Evolutionary conservation across 495 filamentous ascomycete genomes (phyloP), one percentile per base, ranked within the genome.

Genomic region (Talaromyces liani): DNA sequence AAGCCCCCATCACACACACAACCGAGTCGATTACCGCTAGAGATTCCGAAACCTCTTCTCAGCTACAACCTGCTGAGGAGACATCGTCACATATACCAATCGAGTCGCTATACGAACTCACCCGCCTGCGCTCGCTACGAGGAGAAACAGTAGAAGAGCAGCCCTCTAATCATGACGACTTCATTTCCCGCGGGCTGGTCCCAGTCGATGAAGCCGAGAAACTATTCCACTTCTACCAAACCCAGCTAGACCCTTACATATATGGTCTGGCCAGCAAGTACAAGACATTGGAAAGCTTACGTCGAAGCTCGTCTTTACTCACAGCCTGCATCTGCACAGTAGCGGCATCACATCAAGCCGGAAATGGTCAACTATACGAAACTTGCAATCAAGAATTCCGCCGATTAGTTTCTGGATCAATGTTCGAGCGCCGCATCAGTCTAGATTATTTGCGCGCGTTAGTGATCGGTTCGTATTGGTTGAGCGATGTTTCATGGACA

Each of bases 391-490:
- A 73, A 12, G 77, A 79, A 61, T 79, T 81, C 55, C 70, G 74
- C 2, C 66, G 71, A 7, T 65, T 78, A 4, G 72, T 77, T 20
- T 72, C 76, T 0, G 68, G 68, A 10, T 75, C 72, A 0, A 72
- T 76, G 39, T 79, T 81, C 58, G 75, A 79, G 49, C 73, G 76
- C 25, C 71, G 70, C 6, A 67, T 72, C 27, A 71, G 73, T 36
- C 34, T 75, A 7, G 78, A 81, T 60, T 73, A 79, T 41, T 65
- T 81, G 10, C 73, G 77, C 0, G 78, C 74, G 2, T 62, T 81
- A 25, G 75, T 72, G 36, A 74, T 79, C 20, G 76, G 70, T 3
- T 75, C 76, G 0, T 81, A 79, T 65, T 81, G 78, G 78, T 65
- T 81, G 33, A 70, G 72, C 1, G 76, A 76, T 45, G 71, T 79